Evolutionary conservation across 495 filamentous ascomycete genomes (phyloP).

Genomic region (Hypoxylon fragiforme): DNA sequence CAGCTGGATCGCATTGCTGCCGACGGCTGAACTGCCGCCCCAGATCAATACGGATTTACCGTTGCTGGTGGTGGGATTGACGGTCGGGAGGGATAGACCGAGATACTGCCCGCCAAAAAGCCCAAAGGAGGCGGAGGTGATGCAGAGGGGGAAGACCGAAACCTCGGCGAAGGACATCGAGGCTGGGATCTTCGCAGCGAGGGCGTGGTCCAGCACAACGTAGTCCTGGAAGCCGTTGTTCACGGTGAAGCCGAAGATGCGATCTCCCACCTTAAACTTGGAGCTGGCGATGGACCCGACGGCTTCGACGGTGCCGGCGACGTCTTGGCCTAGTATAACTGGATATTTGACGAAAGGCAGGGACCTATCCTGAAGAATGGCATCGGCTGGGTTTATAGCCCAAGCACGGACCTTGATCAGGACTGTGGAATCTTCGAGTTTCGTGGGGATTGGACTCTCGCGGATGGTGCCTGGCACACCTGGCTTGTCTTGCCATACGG

Average conservation of each 20-base stretch:
- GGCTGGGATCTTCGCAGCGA: constrained; percentile 16
- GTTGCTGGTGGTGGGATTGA: constrained; percentile 3
- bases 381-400: constrained; percentile 8
- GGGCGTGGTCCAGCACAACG: constrained; percentile 6
- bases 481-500: constrained; percentile 14
- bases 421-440: constrained; percentile 2
- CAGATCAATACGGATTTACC: constrained; percentile 52
- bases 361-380: constrained; percentile 11
- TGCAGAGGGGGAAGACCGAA: constrained; percentile 15
- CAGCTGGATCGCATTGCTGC: constrained; percentile 64
- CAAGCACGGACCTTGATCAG: neutral
- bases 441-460: neutral
- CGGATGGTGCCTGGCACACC: constrained; percentile 12
- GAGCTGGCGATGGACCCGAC: constrained; percentile 4
- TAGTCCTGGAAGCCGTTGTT: constrained; percentile 22
- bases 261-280: constrained; percentile 14
- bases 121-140: constrained; percentile 4
- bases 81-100: constrained; percentile 2
- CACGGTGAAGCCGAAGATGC: constrained; percentile 16
- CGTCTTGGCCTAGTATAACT: constrained; percentile 15
- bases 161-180: constrained; percentile 4
- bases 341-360: constrained; percentile 18
- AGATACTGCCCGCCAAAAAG: constrained; percentile 16
- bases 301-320: constrained; percentile 15
- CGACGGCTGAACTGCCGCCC: constrained; percentile 61